phyloP scores from a whole-genome alignment of 2,329 filamentous ascomycete species.

The Hypoxylon sp. region DNA sequence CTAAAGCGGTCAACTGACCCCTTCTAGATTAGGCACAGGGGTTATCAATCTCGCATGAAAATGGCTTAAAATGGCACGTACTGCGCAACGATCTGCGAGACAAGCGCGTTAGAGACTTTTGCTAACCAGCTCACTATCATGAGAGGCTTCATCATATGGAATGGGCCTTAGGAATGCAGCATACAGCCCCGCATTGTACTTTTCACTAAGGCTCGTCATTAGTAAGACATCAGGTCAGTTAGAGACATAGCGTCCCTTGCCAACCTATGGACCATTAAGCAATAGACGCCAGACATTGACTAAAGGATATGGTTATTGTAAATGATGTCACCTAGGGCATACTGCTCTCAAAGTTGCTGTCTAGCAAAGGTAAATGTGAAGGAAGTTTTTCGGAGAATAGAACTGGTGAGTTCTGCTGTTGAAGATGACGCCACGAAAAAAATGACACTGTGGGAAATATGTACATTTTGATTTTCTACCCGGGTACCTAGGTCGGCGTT shows the following conservation, averaged over 20 bases:
- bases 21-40: slow-evolving; percentile 36
- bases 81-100: slow-evolving; percentile 42
- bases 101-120: slow-evolving; percentile 44
- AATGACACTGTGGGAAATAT: not conserved
- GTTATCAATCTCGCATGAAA: slow-evolving; percentile 43
- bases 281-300: slow-evolving; percentile 45
- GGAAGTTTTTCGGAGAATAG: slow-evolving; percentile 4
- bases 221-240: slow-evolving; percentile 37
- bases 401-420: slow-evolving; percentile 12
- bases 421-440: slow-evolving; percentile 25
- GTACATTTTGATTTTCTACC: not conserved
- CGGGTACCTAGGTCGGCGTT: not conserved
- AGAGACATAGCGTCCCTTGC: slow-evolving; percentile 33
- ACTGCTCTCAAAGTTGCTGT: slow-evolving; percentile 19
- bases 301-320: slow-evolving; percentile 23
- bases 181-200: slow-evolving; percentile 47
- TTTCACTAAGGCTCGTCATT: slow-evolving; percentile 35
- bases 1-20: slow-evolving; percentile 46
- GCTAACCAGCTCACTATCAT: slow-evolving; percentile 32
- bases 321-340: slow-evolving; percentile 5
- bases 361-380: slow-evolving; percentile 13
- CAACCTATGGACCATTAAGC: slow-evolving; percentile 33
- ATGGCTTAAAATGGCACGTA: slow-evolving; percentile 42
- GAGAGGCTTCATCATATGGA: slow-evolving; percentile 36
- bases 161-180: slow-evolving; percentile 48